These are phyloP conservation scores for Fusarium sp. DNA, from an alignment of 2,329 filamentous ascomycete species.

Conservation along the genomic window DNA sequence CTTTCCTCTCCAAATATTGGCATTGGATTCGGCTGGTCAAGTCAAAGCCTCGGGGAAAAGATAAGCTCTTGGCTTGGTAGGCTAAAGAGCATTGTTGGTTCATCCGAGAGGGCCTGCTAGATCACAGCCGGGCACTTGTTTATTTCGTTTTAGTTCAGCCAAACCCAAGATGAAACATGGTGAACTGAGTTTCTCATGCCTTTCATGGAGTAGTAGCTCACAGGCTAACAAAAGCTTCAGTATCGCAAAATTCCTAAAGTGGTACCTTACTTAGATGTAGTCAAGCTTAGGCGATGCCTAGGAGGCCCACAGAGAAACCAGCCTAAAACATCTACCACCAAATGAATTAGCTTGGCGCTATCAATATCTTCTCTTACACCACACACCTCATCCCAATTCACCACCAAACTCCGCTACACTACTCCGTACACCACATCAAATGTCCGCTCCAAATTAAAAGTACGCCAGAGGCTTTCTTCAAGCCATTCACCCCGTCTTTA, in stretches of 20 bases:
- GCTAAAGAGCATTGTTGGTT: neutral
- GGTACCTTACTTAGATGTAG: too few relatives aligned
- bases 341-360: constrained; percentile 28
- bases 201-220: neutral
- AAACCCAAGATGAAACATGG: constrained; percentile 17
- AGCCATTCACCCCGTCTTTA: constrained; percentile 13
- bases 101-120: neutral
- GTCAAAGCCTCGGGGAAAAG: neutral
- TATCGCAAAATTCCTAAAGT: neutral
- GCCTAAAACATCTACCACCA: constrained; percentile 26
- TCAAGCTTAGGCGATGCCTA: too few relatives aligned
- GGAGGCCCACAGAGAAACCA: constrained; percentile 13
- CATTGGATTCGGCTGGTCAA: constrained; percentile 9
- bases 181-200: neutral
- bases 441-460: constrained; percentile 25
- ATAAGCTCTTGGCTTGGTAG: constrained; percentile 2
- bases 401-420: constrained; percentile 1
- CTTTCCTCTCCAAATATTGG: neutral
- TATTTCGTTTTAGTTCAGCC: constrained; percentile 8
- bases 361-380: constrained; percentile 18
- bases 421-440: constrained; percentile 21
- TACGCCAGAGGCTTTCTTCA: constrained; percentile 2
- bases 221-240: neutral
- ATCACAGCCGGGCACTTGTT: neutral
- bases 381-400: neutral